Conservation (phyloP, 257 asterid species). For the Forsythia viridissima region DNA sequence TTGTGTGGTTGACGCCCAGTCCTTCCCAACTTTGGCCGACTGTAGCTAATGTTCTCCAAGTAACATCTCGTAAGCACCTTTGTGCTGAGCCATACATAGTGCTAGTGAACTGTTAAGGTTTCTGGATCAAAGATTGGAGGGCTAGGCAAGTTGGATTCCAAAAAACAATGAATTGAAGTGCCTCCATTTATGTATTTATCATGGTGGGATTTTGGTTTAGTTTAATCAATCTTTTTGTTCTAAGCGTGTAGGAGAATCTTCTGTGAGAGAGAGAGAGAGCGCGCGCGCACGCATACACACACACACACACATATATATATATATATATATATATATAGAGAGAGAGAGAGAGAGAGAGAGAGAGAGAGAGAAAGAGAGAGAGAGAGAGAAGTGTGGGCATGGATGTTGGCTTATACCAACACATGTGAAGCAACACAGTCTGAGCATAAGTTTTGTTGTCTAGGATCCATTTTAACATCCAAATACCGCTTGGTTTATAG, state of each 20-base stretch:
- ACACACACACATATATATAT: neutral
- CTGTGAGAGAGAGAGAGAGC: too few species aligned
- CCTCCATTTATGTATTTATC: conserved; percentile 11
- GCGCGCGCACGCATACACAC: neutral
- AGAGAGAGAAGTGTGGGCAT: conserved; percentile 31
- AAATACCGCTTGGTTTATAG: conserved; percentile 50
- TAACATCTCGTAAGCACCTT: too few species aligned
- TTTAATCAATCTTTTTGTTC: conserved; percentile 6
- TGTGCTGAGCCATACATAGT: too few species aligned
- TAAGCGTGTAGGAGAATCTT: too few species aligned
- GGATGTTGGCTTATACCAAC: conserved; percentile 49
- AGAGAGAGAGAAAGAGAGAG: conserved; percentile 24
- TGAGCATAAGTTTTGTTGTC: conserved; percentile 59
- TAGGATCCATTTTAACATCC: conserved; percentile 40
- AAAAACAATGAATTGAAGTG: conserved; percentile 34
- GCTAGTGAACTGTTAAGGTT: neutral
- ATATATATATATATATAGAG: too few species aligned
- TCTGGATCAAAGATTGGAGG: conserved; percentile 31
- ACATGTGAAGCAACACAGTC: conserved; percentile 75
- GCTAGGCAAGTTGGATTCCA: conserved; percentile 23
- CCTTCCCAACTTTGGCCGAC: too few species aligned
- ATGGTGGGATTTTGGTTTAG: conserved; percentile 5
- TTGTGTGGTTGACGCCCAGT: too few species aligned
- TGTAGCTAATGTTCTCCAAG: too few species aligned
- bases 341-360: conserved; percentile 16